Evolutionary conservation across 1,284 basidiomycete genomes (phyloP).

Genomic region (Fomitopsis pinicola): DNA sequence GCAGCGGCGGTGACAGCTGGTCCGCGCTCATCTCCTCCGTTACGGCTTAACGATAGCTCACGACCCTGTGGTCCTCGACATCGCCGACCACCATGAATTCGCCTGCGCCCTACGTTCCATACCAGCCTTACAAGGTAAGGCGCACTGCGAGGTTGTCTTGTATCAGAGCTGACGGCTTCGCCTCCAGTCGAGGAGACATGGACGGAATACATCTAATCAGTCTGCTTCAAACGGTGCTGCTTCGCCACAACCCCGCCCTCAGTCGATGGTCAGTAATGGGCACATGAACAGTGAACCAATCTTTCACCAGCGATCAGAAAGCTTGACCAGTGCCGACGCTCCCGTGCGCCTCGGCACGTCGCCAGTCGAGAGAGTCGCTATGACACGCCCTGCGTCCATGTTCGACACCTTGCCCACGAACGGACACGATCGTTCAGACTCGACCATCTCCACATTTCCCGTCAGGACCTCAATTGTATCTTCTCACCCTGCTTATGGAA

Average conservation of each 20-base stretch:
- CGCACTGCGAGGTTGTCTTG: constrained; percentile 2
- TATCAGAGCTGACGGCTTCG: constrained; percentile 6
- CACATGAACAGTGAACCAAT: constrained; percentile 18
- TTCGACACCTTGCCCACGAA: constrained; percentile 8
- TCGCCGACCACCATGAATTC: constrained; percentile 16
- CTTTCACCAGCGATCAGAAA: constrained; percentile 12
- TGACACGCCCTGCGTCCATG: constrained; percentile 18
- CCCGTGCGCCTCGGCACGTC: constrained; percentile 15
- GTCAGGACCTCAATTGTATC: neutral
- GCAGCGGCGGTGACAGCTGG: neutral
- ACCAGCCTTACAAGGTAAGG: constrained; percentile 69
- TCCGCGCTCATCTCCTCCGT: neutral
- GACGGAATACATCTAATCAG: constrained; percentile 45
- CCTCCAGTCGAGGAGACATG: constrained; percentile 65
- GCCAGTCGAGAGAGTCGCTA: constrained; percentile 8
- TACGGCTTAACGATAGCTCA: neutral
- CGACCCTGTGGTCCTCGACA: neutral
- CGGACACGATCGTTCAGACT: neutral
- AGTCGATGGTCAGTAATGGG: constrained; percentile 14
- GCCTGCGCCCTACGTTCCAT: constrained; percentile 44
- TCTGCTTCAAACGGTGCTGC: constrained; percentile 12
- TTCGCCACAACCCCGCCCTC: constrained; percentile 4
- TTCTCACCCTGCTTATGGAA: neutral
- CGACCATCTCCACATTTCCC: neutral
- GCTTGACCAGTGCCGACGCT: constrained; percentile 5